Evolutionary conservation across 495 filamentous ascomycete species (phyloP).

Genomic region (Beverwykella pulmonaria): DNA sequence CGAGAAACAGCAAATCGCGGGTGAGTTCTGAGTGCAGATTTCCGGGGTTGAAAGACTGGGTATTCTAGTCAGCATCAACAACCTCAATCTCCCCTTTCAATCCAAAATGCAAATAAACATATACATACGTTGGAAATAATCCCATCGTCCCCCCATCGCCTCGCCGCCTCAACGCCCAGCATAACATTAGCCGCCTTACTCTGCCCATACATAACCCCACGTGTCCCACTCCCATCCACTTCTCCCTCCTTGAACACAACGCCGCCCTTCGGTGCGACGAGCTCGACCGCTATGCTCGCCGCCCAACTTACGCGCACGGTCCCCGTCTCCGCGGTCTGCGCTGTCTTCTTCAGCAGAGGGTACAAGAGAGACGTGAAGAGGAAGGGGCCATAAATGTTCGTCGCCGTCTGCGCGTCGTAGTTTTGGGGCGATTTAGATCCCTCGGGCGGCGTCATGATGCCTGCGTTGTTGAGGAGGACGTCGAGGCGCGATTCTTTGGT

Average conservation of each 20-base stretch:
- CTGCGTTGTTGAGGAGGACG: constrained; percentile 56
- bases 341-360: constrained; percentile 50
- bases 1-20: constrained; percentile 31
- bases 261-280: constrained; percentile 35
- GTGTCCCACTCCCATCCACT: not conserved
- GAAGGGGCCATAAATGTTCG: constrained; percentile 55
- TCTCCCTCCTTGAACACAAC: constrained; percentile 3
- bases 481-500: constrained; percentile 50
- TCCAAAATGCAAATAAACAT: not conserved
- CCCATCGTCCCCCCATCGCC: constrained; percentile 40
- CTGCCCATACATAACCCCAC: constrained; percentile 42
- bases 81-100: not conserved
- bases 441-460: constrained; percentile 49
- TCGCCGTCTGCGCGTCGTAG: constrained; percentile 53
- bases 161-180: constrained; percentile 46
- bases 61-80: not conserved
- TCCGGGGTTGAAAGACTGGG: constrained; percentile 44
- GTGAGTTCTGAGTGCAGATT: constrained; percentile 46
- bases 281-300: constrained; percentile 38
- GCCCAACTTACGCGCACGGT: constrained; percentile 51
- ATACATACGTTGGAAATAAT: constrained; percentile 40
- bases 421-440: constrained; percentile 46
- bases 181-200: constrained; percentile 51
- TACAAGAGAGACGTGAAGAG: constrained; percentile 53
- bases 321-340: constrained; percentile 27